phyloP scores from a whole-genome alignment of 2,329 filamentous ascomycete genomes.

The Fonsecaea multimorphosa region DNA sequence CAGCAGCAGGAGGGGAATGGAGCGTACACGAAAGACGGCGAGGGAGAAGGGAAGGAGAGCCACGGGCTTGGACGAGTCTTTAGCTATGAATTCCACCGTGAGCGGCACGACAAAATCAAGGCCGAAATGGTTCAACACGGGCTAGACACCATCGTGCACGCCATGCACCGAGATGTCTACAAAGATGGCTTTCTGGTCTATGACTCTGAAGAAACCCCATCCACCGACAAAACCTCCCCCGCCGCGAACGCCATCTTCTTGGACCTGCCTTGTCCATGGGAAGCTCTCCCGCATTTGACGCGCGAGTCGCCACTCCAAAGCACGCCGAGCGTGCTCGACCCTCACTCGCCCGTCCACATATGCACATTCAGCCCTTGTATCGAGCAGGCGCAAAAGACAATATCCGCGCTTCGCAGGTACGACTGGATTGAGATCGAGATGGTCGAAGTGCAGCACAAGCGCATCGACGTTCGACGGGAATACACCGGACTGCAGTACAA shows the following conservation, averaged over 20 bases:
- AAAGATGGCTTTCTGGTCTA: constrained; percentile 54
- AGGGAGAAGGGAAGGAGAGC: not conserved
- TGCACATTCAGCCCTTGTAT: constrained; percentile 98
- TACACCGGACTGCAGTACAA: constrained; percentile 75
- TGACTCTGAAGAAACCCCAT: constrained; percentile 2
- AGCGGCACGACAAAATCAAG: constrained; percentile 50
- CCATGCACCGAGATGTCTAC: constrained; percentile 58
- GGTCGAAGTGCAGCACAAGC: constrained; percentile 83
- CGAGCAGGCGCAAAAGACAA: constrained; percentile 88
- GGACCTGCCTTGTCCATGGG: constrained; percentile 59
- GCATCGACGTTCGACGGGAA: constrained; percentile 82
- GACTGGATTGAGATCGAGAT: constrained; percentile 94
- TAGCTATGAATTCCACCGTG: constrained; percentile 58
- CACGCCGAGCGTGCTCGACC: constrained; percentile 66
- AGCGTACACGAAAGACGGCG: not conserved
- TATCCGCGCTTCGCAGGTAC: constrained; percentile 76
- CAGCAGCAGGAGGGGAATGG: not conserved
- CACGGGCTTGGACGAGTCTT: constrained; percentile 52
- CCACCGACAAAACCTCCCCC: constrained; percentile 45
- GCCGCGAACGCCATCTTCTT: constrained; percentile 57
- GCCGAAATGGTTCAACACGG: constrained; percentile 54
- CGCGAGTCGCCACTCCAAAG: constrained; percentile 43
- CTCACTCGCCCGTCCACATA: constrained; percentile 73
- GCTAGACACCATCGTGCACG: constrained; percentile 51
- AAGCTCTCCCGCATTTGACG: constrained; percentile 55